These are phyloP conservation scores for Aegilops speltoides DNA, from an alignment of 176 grass and related monocot species.

Conservation along the genomic window DNA sequence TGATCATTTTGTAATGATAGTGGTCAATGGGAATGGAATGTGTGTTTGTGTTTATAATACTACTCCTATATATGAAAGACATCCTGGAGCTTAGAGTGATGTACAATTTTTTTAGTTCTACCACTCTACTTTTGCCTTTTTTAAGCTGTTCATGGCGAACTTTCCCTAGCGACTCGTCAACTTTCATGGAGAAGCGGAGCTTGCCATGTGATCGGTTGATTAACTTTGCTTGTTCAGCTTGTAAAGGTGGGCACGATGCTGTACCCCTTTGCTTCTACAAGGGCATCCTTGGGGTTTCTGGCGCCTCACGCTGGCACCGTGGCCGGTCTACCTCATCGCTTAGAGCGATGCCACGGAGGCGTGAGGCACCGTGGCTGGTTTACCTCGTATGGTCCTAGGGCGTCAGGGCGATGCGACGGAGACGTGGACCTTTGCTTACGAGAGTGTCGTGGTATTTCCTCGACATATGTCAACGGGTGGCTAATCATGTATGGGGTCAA, in stretches of 20 bases:
- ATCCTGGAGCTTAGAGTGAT: constrained; percentile 11
- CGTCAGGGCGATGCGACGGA: too few species aligned
- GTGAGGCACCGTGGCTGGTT: too few species aligned
- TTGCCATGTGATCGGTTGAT: background rate
- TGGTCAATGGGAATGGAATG: constrained; percentile 29
- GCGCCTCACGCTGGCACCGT: too few species aligned
- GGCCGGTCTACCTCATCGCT: too few species aligned
- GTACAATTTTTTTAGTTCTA: background rate
- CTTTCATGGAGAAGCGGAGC: background rate
- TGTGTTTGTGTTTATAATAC: constrained; percentile 32
- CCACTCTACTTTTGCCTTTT: background rate
- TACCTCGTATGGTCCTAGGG: too few species aligned
- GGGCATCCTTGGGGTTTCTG: too few species aligned
- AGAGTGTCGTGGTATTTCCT: too few species aligned
- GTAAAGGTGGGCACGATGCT: constrained; percentile 17
- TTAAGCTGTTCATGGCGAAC: constrained; percentile 3
- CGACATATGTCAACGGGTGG: too few species aligned
- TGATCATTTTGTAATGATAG: constrained; percentile 53
- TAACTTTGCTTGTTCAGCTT: constrained; percentile 24
- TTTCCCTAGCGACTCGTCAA: background rate
- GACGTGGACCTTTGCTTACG: too few species aligned
- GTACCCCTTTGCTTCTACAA: too few species aligned
- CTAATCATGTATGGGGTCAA: too few species aligned
- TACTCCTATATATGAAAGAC: background rate
- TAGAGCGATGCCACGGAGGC: too few species aligned